Evolutionary conservation across 2,329 filamentous ascomycete genomes (phyloP).

Genomic region (Trichoderma oligosporum): DNA sequence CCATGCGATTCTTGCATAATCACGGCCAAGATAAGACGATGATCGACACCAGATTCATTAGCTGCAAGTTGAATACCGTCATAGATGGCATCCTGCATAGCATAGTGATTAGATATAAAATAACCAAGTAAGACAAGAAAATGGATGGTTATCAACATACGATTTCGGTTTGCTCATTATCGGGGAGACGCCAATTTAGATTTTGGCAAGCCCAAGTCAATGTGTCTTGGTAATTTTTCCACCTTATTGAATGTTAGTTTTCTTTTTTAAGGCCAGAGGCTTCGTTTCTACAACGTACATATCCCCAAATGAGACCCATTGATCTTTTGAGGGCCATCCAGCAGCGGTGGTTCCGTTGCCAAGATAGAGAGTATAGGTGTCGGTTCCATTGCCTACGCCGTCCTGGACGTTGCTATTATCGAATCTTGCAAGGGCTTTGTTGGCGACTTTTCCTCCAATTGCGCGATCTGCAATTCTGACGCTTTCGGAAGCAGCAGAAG

Average conservation of each 20-base stretch:
- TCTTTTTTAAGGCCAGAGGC: neutral
- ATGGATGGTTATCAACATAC: slow-evolving; percentile 6
- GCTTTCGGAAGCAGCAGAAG: neutral
- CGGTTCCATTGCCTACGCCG: slow-evolving; percentile 24
- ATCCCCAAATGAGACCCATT: slow-evolving; percentile 15
- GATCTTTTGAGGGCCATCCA: slow-evolving; percentile 16
- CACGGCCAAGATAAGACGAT: slow-evolving; percentile 42
- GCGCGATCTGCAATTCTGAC: neutral
- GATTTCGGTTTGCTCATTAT: slow-evolving; percentile 15
- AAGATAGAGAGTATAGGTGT: slow-evolving; percentile 29
- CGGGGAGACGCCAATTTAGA: slow-evolving; percentile 19
- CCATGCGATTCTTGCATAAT: slow-evolving; percentile 45
- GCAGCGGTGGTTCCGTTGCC: slow-evolving; percentile 12
- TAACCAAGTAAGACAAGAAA: neutral
- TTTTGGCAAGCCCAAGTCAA: slow-evolving; percentile 20
- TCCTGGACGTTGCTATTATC: slow-evolving; percentile 19
- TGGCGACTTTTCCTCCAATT: neutral
- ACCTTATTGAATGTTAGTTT: slow-evolving; percentile 19
- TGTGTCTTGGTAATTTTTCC: slow-evolving; percentile 24
- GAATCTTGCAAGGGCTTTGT: neutral
- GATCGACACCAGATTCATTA: slow-evolving; percentile 31
- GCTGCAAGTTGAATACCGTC: slow-evolving; percentile 34
- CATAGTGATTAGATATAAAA: neutral
- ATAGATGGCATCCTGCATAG: slow-evolving; percentile 18
- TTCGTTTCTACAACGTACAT: slow-evolving; percentile 12